Evolutionary conservation across 345 rosid species (phyloP), one percentile per base, ranked within the genome.

Genomic region (Eucalyptus sp.): DNA sequence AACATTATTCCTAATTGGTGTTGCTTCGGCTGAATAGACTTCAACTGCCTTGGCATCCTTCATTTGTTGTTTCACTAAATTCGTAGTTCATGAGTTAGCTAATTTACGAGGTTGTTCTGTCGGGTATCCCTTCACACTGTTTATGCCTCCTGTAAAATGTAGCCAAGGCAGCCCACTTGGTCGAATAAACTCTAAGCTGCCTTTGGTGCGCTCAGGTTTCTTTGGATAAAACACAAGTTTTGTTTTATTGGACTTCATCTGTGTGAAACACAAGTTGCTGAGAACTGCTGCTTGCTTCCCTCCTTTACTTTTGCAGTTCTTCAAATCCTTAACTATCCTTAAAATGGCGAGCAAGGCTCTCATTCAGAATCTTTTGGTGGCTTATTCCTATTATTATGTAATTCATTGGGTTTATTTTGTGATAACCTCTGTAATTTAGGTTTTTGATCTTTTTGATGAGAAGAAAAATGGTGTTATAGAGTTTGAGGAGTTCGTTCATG

Each of bases 381-480:
- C 25, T 76, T 76, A 20, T 76, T 76, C 83, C 83, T 76, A 76
- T 22, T 18, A 76, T 76, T 76, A 76, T 76, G 46, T 18, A 37
- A 88, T 76, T 88, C 48, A 88, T 50, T 87, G 48, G 68, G 29
- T 87, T 58, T 37, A 31, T 48, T 31, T 44, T 3, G 31, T 86
- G 83, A 6, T 85, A 33, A n/a, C 37, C 2, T n/a, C 25, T 85
- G 27, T 46, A 64, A 46, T 92, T n/a, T 92, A 97, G 99, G 98
- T 96, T 86, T 97, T 97, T 89, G 99, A 97, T 90, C 91, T 96
- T 91, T 96, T 97, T 51, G 99, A 96, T 90, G 94, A 96, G 54
- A 97, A 97, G 90, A 97, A 95, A 90, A 96, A 96, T 89, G 99
- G 98, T 29, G 93, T 96, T 86, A 92, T 97, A 86, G 98, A 96